Conservation (phyloP, 805 yeast genomes). For the Phaffomyces opuntiae region DNA sequence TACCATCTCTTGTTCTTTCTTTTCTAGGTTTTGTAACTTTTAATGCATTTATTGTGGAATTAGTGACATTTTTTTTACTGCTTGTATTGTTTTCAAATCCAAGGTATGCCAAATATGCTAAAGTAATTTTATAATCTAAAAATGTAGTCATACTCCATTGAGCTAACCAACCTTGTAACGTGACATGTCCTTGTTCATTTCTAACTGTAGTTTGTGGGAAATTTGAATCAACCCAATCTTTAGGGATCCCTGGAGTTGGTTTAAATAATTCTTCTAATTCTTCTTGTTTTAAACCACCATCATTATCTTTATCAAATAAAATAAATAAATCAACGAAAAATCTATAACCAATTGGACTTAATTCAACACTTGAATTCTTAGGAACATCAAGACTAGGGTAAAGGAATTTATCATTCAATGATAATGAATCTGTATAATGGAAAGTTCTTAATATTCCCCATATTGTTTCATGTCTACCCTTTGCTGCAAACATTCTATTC, state of each 20-base stretch:
- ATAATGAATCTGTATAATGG: constrained; percentile 86
- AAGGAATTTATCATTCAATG: constrained; percentile 73
- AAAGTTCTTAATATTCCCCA: constrained; percentile 92
- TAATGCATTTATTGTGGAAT: constrained; percentile 42
- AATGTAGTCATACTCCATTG: constrained; percentile 98
- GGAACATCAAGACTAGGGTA: constrained; percentile 75
- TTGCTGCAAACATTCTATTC: constrained; percentile 78
- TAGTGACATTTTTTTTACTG: constrained; percentile 13
- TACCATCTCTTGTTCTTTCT: constrained; percentile 57
- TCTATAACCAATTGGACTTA: constrained; percentile 87
- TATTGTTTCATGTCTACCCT: constrained; percentile 92
- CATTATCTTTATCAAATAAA: constrained; percentile 88
- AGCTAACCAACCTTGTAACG: constrained; percentile 97
- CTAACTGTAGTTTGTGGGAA: constrained; percentile 88
- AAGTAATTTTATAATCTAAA: constrained; percentile 72
- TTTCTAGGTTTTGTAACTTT: constrained; percentile 79
- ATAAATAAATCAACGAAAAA: constrained; percentile 87
- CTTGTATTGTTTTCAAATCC: constrained; percentile 58
- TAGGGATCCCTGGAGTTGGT: constrained; percentile 93
- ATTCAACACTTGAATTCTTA: constrained; percentile 71
- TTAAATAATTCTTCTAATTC: constrained; percentile 67
- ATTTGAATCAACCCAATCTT: constrained; percentile 73
- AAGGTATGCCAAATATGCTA: constrained; percentile 82
- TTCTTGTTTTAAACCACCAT: constrained; percentile 79
- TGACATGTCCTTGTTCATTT: constrained; percentile 82